A percentile compares a stretch with the other conserved stretches of the same genome.
phyloP scores from a whole-genome alignment of 202 grass and related monocot species.

The Digitaria exilis region DNA sequence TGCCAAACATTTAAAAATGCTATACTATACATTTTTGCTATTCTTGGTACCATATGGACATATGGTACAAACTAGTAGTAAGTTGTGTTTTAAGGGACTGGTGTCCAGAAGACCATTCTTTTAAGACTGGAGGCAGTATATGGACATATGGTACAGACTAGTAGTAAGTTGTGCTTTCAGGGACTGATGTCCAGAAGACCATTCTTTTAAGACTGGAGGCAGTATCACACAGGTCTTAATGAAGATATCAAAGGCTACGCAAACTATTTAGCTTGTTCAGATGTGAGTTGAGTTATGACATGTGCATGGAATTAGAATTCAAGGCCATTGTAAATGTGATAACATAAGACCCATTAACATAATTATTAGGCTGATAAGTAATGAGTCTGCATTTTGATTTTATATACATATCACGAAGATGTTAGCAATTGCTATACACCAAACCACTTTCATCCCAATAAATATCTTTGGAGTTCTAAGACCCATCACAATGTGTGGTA shows the following conservation, averaged over 20 bases:
- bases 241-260: slow-evolving; percentile 3
- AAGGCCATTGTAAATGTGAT: slow-evolving; percentile 18
- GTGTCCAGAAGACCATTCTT: neutral
- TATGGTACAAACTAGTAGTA: neutral
- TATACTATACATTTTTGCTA: neutral
- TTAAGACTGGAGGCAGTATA: neutral
- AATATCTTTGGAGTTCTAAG: neutral
- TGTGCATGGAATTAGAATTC: neutral
- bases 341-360: slow-evolving; percentile 12
- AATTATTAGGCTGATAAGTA: neutral
- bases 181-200: neutral
- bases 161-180: neutral
- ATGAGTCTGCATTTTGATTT: neutral
- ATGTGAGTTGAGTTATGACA: neutral
- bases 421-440: neutral
- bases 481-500: neutral
- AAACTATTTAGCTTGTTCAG: slow-evolving; percentile 28
- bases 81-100: neutral
- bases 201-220: neutral
- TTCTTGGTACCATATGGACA: neutral
- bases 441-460: slow-evolving; percentile 32
- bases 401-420: neutral
- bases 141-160: neutral
- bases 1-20: neutral
- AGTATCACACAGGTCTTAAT: neutral